Evolutionary conservation across 164 flowering plant genomes (phyloP).

Genomic region (Vitis riparia): DNA sequence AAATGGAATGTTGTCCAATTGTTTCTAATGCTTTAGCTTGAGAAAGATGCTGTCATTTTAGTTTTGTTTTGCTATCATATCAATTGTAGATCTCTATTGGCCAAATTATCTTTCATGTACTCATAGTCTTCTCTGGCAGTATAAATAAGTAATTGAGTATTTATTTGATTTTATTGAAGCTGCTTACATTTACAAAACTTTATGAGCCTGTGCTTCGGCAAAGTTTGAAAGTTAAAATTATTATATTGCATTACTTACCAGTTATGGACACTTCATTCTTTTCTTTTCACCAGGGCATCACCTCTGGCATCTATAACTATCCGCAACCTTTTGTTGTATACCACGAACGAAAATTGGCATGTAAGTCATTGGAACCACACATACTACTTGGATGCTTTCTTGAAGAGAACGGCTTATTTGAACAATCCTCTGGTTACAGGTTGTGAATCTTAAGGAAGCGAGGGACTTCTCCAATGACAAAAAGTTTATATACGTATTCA

Average conservation of each 20-base stretch:
- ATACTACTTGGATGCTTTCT: conserved; percentile 1
- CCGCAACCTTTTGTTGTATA: conserved; percentile 75
- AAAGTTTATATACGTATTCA: conserved; percentile 86
- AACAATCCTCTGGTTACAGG: conserved; percentile 41
- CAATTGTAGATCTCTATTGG: no score
- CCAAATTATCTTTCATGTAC: no score
- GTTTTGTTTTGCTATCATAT: no score
- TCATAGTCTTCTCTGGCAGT: no score
- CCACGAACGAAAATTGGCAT: conserved; percentile 96
- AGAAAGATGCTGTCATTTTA: no score
- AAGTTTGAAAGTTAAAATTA: background rate
- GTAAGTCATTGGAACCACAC: conserved; percentile 30
- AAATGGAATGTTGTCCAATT: no score
- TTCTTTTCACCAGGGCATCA: conserved; percentile 57
- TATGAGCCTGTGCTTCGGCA: no score
- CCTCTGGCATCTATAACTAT: conserved; percentile 96
- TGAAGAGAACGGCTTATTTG: conserved; percentile 5
- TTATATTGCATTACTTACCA: background rate
- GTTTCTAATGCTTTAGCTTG: no score
- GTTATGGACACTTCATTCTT: background rate
- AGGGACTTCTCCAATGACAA: conserved; percentile 77
- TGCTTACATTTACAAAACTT: no score
- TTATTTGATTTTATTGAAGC: no score
- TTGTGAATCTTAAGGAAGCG: conserved; percentile 94
- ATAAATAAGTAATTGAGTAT: no score